Evolutionary conservation across 208 protist species (phyloP).

Genomic region (Crithidia brevicula): DNA sequence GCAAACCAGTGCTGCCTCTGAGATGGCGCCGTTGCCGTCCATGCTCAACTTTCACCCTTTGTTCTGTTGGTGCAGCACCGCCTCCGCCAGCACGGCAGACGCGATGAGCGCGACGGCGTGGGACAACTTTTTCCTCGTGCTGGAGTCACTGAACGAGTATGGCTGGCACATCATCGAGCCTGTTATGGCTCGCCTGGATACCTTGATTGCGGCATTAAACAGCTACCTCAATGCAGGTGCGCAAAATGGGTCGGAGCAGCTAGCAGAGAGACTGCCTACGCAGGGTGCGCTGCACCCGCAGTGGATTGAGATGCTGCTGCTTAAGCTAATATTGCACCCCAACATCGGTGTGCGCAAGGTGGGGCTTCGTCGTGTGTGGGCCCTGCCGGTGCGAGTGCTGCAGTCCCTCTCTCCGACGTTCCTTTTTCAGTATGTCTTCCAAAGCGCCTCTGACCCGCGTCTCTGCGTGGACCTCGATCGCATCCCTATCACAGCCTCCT

Average conservation of each 20-base stretch:
- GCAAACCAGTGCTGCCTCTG: not conserved
- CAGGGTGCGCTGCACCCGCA: conserved; percentile 43
- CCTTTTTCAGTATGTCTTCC: conserved; percentile 62
- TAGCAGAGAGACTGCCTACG: not conserved
- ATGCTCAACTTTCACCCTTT: conserved; percentile 8
- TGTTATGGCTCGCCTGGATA: conserved; percentile 73
- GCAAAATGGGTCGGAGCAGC: not conserved
- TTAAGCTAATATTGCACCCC: conserved; percentile 82
- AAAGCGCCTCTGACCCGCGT: conserved; percentile 58
- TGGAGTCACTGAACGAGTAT: conserved; percentile 85
- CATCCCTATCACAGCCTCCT: conserved; percentile 48
- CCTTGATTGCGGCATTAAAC: conserved; percentile 44
- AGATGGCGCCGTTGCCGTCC: not conserved
- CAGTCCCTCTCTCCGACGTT: conserved; percentile 55
- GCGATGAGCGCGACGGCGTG: conserved; percentile 38
- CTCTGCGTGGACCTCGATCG: conserved; percentile 84
- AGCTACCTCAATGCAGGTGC: conserved; percentile 11
- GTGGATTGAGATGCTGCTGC: conserved; percentile 82
- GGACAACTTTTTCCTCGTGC: conserved; percentile 79
- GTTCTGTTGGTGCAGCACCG: conserved; percentile 3
- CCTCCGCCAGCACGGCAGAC: not conserved
- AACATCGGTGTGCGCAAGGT: conserved; percentile 82
- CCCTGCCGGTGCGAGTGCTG: conserved; percentile 48
- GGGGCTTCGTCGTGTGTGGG: conserved; percentile 66
- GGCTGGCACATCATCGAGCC: conserved; percentile 85